These are phyloP conservation scores for Populus ilicifolia DNA, from an alignment of 345 rosid genomes.

Conservation along the genomic window DNA sequence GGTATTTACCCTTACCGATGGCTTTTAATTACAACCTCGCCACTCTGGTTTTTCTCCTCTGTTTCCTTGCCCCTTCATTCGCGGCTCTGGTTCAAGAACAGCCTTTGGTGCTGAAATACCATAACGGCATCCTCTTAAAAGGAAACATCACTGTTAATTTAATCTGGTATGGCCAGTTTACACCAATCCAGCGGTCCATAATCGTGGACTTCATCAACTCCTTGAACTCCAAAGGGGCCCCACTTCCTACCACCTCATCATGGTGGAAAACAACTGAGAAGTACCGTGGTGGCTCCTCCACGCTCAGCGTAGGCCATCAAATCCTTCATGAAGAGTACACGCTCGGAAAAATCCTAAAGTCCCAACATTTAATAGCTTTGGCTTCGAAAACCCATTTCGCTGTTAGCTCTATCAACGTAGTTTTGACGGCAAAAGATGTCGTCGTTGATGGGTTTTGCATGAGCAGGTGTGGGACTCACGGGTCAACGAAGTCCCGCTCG, in stretches of 20 bases:
- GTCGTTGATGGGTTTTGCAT: slow-evolving; percentile 74
- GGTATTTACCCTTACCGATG: slow-evolving; percentile 17
- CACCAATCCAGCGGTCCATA: slow-evolving; percentile 62
- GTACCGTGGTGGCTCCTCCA: slow-evolving; percentile 49
- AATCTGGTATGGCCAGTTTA: slow-evolving; percentile 85
- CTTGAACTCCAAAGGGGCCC: slow-evolving; percentile 24
- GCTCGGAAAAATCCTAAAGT: slow-evolving; percentile 55
- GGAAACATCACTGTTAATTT: slow-evolving; percentile 62
- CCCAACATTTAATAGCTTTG: slow-evolving; percentile 46
- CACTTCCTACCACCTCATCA: slow-evolving; percentile 47
- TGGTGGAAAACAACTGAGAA: slow-evolving; percentile 91
- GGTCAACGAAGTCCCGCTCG: slow-evolving; percentile 31
- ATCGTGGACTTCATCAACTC: slow-evolving; percentile 76
- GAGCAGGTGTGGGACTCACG: slow-evolving; percentile 81
- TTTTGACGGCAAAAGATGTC: slow-evolving; percentile 75
- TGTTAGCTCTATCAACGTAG: slow-evolving; percentile 45
- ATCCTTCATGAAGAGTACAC: slow-evolving; percentile 53
- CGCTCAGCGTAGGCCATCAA: slow-evolving; percentile 53
- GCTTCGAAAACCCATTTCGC: slow-evolving; percentile 42
- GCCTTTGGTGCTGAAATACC: slow-evolving; percentile 67
- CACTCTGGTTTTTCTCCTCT: slow-evolving; percentile 25
- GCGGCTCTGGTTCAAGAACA: slow-evolving; percentile 69
- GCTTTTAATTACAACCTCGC: slow-evolving; percentile 35
- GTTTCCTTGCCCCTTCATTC: slow-evolving; percentile 13
- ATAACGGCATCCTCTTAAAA: slow-evolving; percentile 57